These are phyloP conservation scores for Vitis cinerea DNA, from an alignment of 164 flowering plant genomes.

Conservation along the genomic window DNA sequence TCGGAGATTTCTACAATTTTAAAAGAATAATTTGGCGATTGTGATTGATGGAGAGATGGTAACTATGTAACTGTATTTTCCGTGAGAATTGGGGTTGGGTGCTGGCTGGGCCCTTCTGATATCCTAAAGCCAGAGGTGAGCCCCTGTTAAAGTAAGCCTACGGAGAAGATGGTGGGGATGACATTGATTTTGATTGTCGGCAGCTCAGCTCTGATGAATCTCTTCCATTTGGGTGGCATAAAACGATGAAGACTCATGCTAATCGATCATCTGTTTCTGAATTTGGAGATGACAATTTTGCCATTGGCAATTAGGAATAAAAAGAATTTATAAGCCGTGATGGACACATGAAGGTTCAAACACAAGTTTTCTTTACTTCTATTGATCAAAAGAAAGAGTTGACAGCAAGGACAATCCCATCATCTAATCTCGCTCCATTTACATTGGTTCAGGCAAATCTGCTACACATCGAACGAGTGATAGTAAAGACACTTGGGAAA, in stretches of 20 bases:
- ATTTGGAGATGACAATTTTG: conserved; percentile 95
- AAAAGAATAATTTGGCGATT: too few species aligned
- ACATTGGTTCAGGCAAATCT: too few species aligned
- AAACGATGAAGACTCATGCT: conserved; percentile 71
- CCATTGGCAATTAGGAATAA: conserved; percentile 86
- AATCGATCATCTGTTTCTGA: conserved; percentile 81
- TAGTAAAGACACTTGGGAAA: too few species aligned
- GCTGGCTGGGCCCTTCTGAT: conserved; percentile 13
- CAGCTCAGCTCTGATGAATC: conserved; percentile 95
- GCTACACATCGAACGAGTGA: too few species aligned
- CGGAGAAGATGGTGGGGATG: conserved; percentile 99
- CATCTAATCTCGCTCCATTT: too few species aligned
- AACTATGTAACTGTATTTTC: too few species aligned
- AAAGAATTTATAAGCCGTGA: conserved; percentile 90
- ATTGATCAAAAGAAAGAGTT: conserved; percentile 92
- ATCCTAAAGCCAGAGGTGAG: conserved; percentile 79
- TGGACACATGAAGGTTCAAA: conserved; percentile 78
- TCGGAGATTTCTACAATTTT: too few species aligned
- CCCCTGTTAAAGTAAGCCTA: conserved; percentile 86
- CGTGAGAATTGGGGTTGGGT: too few species aligned
- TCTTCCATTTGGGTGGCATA: conserved; percentile 51
- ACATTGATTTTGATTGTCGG: conserved; percentile 93
- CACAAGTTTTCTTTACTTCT: conserved; percentile 86
- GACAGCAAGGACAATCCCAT: conserved; percentile 40
- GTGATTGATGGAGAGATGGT: too few species aligned